Evolutionary conservation across 225 moss, liverwort and hornwort genomes (phyloP), one percentile per base, ranked within the genome.

Genomic region (Sphagnum contortum): DNA sequence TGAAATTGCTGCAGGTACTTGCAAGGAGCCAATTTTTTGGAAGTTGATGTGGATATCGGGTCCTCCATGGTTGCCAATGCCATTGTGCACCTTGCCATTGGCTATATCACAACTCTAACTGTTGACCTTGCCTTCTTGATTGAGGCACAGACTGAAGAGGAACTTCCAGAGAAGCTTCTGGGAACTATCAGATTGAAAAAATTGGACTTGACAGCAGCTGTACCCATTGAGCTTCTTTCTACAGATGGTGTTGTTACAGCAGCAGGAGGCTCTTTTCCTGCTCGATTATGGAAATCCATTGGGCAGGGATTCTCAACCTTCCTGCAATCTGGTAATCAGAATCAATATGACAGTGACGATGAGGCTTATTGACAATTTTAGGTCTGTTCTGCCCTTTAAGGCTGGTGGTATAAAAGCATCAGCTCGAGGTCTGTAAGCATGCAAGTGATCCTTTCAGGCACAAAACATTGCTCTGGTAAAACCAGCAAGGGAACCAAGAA

Each of bases 41-140:
- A 94, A 77, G 78, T 94, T 48, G 94, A 90, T 76, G 88, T 94
- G 68, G 94, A 94, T 57, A 87, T 94, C 58, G 88, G 90, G 8
- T 94, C 94, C 14, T 94, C 94, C 14, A 81, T 88, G 57, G 83
- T 94, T 64, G 94, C 94, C 44, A 90, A 79, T 72, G 90, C 94
- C 13, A 94, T 94, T 67, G 80, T 94, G 55, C 90, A 88, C 53
- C 76, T 94, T 60, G 94, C 94, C 11, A 79, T 90, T 45, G 84
- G 84, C 4, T 90, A 94, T 58, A 2, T 94, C n/a, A 72, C 88
- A 13, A 71, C 74, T 8, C 78, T 94, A 14, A 85, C 90, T 4
- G 80, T 94, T 10, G 94, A 94, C 73, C 61, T 94, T 70, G 94
- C 90, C 50, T 94, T 94, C 66, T 74, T 94, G 54, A 78, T 94